A percentile compares a stretch with the other conserved stretches of the same genome.
Conservation (phyloP, 345 rosid genomes). For the Clausena lansium region DNA sequence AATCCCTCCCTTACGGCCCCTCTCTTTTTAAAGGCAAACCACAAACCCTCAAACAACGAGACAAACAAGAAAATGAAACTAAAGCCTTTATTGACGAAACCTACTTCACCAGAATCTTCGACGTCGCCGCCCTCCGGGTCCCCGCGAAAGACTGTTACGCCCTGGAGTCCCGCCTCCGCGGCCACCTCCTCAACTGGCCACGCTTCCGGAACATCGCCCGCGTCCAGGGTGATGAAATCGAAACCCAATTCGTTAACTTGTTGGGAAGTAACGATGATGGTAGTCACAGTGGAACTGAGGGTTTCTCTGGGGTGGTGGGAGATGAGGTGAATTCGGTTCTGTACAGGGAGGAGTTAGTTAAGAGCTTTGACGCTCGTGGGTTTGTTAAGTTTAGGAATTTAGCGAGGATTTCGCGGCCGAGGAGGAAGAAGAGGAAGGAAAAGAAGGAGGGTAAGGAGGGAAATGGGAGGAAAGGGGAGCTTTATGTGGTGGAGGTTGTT, state of each 20-base stretch:
- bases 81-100: slow-evolving; percentile 33
- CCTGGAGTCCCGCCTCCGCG: slow-evolving; percentile 75
- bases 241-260: slow-evolving; percentile 37
- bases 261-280: slow-evolving; percentile 12
- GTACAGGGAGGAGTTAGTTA: slow-evolving; percentile 61
- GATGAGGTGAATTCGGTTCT: slow-evolving; percentile 53
- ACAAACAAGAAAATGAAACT: slow-evolving; percentile 26
- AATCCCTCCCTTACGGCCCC: slow-evolving; percentile 60
- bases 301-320: slow-evolving; percentile 47
- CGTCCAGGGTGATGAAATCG: slow-evolving; percentile 76
- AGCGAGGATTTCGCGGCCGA: slow-evolving; percentile 75
- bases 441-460: slow-evolving; percentile 28
- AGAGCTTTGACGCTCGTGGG: slow-evolving; percentile 62
- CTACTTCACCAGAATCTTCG: slow-evolving; percentile 59
- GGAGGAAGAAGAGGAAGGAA: slow-evolving; percentile 45
- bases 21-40: slow-evolving; percentile 70
- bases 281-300: background rate
- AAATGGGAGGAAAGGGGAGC: slow-evolving; percentile 38
- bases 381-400: slow-evolving; percentile 71
- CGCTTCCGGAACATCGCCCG: slow-evolving; percentile 71
- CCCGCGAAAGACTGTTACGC: slow-evolving; percentile 59
- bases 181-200: slow-evolving; percentile 90
- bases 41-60: slow-evolving; percentile 9
- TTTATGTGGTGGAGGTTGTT: slow-evolving; percentile 59
- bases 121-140: slow-evolving; percentile 64